A percentile compares a stretch with the other conserved stretches of the same genome.
These are phyloP conservation scores for Lecanicillium sp. DNA, from an alignment of 2,329 filamentous ascomycete species.

Conservation along the genomic window DNA sequence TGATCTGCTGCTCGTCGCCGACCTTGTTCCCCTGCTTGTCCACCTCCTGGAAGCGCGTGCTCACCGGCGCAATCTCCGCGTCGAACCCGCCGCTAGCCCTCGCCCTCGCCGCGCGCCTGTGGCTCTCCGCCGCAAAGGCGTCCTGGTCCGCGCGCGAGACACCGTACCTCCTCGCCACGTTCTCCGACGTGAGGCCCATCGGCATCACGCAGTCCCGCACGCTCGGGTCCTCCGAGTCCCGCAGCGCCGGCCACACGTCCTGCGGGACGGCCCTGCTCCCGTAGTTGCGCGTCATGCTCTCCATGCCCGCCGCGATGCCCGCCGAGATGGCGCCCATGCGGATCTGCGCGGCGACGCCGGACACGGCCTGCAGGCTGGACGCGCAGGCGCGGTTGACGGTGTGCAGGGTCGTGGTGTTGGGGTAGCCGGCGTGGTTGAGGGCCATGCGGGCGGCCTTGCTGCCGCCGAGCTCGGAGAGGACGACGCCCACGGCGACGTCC, in stretches of 20 bases:
- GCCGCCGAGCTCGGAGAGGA: constrained; percentile 85
- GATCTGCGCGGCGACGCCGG: constrained; percentile 68
- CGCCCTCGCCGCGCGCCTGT: constrained; percentile 66
- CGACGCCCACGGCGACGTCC: constrained; percentile 81
- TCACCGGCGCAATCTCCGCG: constrained; percentile 73
- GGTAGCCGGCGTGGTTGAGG: constrained; percentile 74
- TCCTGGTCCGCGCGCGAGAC: constrained; percentile 75
- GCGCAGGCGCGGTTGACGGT: constrained; percentile 87
- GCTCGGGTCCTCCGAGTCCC: constrained; percentile 57
- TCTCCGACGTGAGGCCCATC: constrained; percentile 88
- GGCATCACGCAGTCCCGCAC: constrained; percentile 85
- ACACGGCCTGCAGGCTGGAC: constrained; percentile 71
- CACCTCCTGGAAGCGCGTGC: constrained; percentile 59
- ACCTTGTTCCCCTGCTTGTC: constrained; percentile 54
- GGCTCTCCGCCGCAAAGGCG: constrained; percentile 69
- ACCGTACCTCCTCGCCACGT: constrained; percentile 72
- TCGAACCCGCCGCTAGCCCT: constrained; percentile 65
- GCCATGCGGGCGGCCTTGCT: constrained; percentile 90
- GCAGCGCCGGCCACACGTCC: constrained; percentile 70
- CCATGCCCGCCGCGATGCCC: constrained; percentile 85
- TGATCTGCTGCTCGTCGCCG: constrained; percentile 54
- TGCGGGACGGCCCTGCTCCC: constrained; percentile 77
- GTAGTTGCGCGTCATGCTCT: constrained; percentile 94
- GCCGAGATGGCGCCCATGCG: constrained; percentile 64
- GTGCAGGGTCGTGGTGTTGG: constrained; percentile 67